phyloP scores from a whole-genome alignment of 768 basidiomycete species.

The Russula foetens region DNA sequence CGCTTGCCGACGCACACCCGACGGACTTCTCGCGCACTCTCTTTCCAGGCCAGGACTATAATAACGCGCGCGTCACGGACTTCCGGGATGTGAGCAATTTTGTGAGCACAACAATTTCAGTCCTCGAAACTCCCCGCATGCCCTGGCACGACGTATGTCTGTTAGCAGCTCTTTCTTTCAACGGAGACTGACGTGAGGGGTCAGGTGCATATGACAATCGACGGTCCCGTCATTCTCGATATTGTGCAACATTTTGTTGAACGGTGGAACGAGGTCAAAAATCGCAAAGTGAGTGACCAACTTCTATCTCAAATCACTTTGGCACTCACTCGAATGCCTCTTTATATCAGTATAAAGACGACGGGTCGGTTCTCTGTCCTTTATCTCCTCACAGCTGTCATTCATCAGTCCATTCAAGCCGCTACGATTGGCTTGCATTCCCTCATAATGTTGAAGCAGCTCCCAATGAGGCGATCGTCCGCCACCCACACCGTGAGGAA shows the following conservation, averaged over 20 bases:
- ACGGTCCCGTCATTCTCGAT: conserved; percentile 80
- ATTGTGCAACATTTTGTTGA: conserved; percentile 91
- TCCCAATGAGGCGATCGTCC: conserved; percentile 59
- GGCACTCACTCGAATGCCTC: background rate
- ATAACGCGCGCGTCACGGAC: conserved; percentile 81
- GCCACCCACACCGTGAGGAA: conserved; percentile 62
- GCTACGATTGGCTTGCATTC: conserved; percentile 63
- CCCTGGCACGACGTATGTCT: conserved; percentile 89
- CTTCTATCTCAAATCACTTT: background rate
- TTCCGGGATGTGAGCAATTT: conserved; percentile 75
- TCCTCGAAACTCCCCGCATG: conserved; percentile 68
- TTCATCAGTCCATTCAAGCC: conserved; percentile 27
- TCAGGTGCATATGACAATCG: conserved; percentile 77
- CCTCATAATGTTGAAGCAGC: conserved; percentile 59
- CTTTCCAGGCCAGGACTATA: conserved; percentile 93
- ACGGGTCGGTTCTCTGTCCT: conserved; percentile 34
- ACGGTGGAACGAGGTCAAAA: conserved; percentile 87
- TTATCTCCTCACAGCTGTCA: background rate
- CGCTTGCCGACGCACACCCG: conserved; percentile 87
- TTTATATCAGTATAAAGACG: conserved; percentile 28
- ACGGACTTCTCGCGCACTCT: conserved; percentile 73
- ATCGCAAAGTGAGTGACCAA: conserved; percentile 49
- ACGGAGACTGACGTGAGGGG: background rate
- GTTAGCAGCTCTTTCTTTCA: background rate
- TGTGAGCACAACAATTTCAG: conserved; percentile 59